A percentile compares a stretch with the other conserved stretches of the same genome.
Conservation (phyloP, 805 yeast species). For the Lipomyces yamanashiensis region DNA sequence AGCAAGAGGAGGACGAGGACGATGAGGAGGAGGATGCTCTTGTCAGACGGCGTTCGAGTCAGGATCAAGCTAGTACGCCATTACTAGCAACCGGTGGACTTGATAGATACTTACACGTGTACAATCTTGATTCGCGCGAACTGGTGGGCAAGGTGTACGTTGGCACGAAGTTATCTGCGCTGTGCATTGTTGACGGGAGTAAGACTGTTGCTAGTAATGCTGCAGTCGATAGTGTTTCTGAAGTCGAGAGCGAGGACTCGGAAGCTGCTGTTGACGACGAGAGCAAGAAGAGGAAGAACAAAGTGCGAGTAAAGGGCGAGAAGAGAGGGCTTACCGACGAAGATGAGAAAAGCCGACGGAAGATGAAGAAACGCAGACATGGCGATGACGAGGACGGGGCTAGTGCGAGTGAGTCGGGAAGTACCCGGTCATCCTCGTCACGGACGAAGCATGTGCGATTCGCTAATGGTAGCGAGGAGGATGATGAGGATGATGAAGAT, state of each 20-base stretch:
- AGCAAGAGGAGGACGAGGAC: constrained; percentile 16
- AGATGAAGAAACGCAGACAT: not conserved
- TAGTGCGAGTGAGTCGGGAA: constrained; percentile 3
- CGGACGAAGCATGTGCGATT: constrained; percentile 20
- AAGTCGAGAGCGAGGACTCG: constrained; percentile 10
- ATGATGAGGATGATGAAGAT: constrained; percentile 22
- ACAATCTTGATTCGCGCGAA: constrained; percentile 62
- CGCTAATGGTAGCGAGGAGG: constrained; percentile 9
- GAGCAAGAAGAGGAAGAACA: not conserved
- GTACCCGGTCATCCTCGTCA: not conserved
- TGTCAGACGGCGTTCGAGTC: not conserved
- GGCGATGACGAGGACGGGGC: not conserved
- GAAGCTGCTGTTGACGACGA: not conserved
- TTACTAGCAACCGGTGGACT: constrained; percentile 78
- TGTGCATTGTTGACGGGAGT: constrained; percentile 54
- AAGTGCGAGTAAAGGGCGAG: not conserved
- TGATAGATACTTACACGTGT: constrained; percentile 84
- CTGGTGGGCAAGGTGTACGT: constrained; percentile 71
- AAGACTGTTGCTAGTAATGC: not conserved
- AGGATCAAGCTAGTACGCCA: not conserved
- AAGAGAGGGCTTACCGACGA: not conserved
- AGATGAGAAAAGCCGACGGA: not conserved
- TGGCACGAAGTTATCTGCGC: constrained; percentile 69
- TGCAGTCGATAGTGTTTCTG: not conserved
- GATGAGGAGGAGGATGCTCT: constrained; percentile 8